A percentile compares a stretch with the other conserved stretches of the same genome.
Evolutionary conservation across 2,329 filamentous ascomycete genomes (phyloP).

Genomic region (Ceratocystis alfenasii): DNA sequence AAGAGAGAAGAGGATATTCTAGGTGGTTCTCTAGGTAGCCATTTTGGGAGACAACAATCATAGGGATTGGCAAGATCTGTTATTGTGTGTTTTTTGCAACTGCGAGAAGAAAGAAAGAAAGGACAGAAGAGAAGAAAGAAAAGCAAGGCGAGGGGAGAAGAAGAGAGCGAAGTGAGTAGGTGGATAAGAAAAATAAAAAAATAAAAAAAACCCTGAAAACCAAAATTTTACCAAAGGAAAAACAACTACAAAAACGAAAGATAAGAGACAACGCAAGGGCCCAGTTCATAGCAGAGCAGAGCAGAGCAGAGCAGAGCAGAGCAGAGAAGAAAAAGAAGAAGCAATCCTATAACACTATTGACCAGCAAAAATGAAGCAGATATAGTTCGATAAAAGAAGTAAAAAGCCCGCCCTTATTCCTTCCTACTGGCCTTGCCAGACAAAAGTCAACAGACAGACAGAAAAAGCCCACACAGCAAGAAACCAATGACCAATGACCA

Average conservation of each 20-base stretch:
- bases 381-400: background rate
- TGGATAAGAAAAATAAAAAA: background rate
- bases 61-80: too few species aligned
- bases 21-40: background rate
- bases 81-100: too few species aligned
- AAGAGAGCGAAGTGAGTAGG: background rate
- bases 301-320: background rate
- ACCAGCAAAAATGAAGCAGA: background rate
- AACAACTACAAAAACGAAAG: background rate
- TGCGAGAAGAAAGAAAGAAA: background rate
- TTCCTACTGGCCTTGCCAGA: background rate
- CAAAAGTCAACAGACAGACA: background rate
- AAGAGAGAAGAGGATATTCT: slow-evolving; percentile 10
- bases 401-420: background rate
- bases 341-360: background rate
- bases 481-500: too few species aligned
- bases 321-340: slow-evolving; percentile 11
- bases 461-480: background rate
- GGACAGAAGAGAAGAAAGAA: background rate
- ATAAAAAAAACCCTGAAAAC: background rate
- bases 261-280: slow-evolving; percentile 3
- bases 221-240: background rate
- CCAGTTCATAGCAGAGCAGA: background rate
- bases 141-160: slow-evolving; percentile 6
- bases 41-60: slow-evolving; percentile 2